Evolutionary conservation across 2,329 filamentous ascomycete species (phyloP), one percentile per base, ranked within the genome.

Genomic region (Pseudogymnoascus sp.): DNA sequence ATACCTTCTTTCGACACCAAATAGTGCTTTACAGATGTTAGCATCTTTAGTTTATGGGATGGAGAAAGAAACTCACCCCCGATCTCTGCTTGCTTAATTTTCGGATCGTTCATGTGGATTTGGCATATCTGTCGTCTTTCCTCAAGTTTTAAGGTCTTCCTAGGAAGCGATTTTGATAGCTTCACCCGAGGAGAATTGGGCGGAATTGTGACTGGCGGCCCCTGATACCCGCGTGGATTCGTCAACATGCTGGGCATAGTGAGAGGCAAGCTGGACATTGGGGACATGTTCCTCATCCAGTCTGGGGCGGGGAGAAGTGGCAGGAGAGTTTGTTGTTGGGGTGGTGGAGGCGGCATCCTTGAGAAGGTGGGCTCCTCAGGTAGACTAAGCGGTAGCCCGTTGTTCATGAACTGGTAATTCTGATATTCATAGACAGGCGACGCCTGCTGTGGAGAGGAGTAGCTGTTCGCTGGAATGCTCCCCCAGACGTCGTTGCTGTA

Each of bases 1-100:
- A 62, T 86, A 97, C 94, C 94, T 97, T 87, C 94, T 81, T 77
- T 99, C 94, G 59, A 99, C 94, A 35, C 92, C 93, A 76, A 99
- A 99, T 72, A 91, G 86, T 62, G 87, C 88, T 89, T 67, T 34
- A 60, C 41, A 60, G 62, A 57, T 16, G 69, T 75, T 65, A 78
- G 75, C 66, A 71, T 67, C 38, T 39, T 43, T 14, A 25, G 35
- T 41, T 43, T 22, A 20, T 60, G 8, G 20, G 20, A 59, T 22
- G n/a, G 58, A 41, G 9, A 61, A 50, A 35, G 59, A 32, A 57
- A 72, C 83, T 74, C 78, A 89, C 87, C 83, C 75, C 94, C 94
- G 75, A 99, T 99, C 71, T 97, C 93, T 16, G 91, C 94, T 77
- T 99, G 94, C 76, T 96, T 96, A 50, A 91, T 87, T 57, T 85